Percentiles rank a stretch among this genome's conserved stretches.
These are phyloP conservation scores for Cephaloascus albidus DNA, from an alignment of 805 yeast genomes.

Conservation along the genomic window DNA sequence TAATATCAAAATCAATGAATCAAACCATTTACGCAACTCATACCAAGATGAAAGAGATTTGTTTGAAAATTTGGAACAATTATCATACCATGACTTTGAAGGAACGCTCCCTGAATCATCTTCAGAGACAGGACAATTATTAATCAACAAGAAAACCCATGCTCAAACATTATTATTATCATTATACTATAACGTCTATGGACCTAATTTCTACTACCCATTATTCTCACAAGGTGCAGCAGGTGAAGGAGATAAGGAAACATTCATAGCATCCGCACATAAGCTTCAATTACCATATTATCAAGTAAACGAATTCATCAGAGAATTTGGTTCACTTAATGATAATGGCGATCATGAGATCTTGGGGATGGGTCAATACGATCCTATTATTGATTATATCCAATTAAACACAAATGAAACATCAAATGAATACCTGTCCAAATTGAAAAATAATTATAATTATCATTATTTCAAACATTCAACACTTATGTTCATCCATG, in stretches of 20 bases:
- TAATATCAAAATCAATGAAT: conserved; percentile 13
- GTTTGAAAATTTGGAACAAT: conserved; percentile 3
- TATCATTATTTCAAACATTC: conserved; percentile 19
- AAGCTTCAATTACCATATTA: conserved; percentile 24
- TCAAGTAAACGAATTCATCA: conserved; percentile 23
- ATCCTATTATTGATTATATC: conserved; percentile 21
- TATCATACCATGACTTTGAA: conserved; percentile 17
- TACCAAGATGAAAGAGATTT: conserved; percentile 16
- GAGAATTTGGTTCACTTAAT: conserved; percentile 26
- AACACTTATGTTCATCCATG: conserved; percentile 21
- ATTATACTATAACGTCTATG: conserved; percentile 26
- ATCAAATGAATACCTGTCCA: background rate
- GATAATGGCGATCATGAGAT: conserved; percentile 14
- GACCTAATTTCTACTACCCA: conserved; percentile 26
- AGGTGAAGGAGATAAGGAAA: conserved; percentile 34
- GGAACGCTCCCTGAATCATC: conserved; percentile 26
- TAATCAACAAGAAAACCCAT: conserved; percentile 23
- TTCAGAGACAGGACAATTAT: conserved; percentile 28
- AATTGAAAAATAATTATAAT: conserved; percentile 13
- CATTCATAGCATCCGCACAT: conserved; percentile 31
- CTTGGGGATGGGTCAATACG: conserved; percentile 28
- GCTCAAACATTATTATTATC: conserved; percentile 20
- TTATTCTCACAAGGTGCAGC: conserved; percentile 30
- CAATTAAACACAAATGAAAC: conserved; percentile 5
- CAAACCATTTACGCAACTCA: conserved; percentile 12